Base-by-base conservation (phyloP, 371 early-diverging fungal genomes). In the Zancudomyces culisetae region DNA sequence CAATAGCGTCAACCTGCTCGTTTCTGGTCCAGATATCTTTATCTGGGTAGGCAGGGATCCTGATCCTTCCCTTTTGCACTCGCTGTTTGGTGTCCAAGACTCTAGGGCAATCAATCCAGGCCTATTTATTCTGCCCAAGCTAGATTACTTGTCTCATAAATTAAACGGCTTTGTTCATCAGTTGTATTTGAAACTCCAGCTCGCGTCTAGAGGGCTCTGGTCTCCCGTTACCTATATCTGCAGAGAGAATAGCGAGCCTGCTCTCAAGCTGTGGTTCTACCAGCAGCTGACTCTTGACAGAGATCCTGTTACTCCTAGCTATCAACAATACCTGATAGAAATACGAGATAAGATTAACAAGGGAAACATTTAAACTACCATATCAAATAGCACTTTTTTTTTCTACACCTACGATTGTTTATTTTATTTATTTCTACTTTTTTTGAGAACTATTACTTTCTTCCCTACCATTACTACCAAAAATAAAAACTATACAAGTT, bases 171-270 rank as follows among this genome's bases (percentile, higher is more conserved):
- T 61, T 50, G 60, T 59, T 52, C 56, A 73, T 64, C 24, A 47
- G 55, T 29, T 65, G 3, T n/a, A 66, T 49, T 51, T 55, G 2
- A 48, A 51, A 15, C 26, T 67, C 27, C 55, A 49, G 18, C 50
- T 42, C 19, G 42, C 54, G 19, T 57, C 60, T 57, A 52, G 61
- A 43, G 42, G 55, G 12, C 57, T 62, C 39, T 78, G 77, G 50
- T 60, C 58, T 24, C 61, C 78, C 0, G 51, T 58, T 27, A 58
- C 55, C 8, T 86, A 82, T 58, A 65, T 95, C 41, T 78, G 91
- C 51, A 87, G 86, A 65, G 95, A 95, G 64, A 92, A 95, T 57
- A 86, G 87, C 18, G 90, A 91, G 57, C 84, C 85, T n/a, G 70
- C 70, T 12, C 59, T 90, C 54, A 72, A 87, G 19, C 69, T 83